Base-by-base conservation (phyloP, 1,139 yeast species). In the Protomyces macrosporus region DNA sequence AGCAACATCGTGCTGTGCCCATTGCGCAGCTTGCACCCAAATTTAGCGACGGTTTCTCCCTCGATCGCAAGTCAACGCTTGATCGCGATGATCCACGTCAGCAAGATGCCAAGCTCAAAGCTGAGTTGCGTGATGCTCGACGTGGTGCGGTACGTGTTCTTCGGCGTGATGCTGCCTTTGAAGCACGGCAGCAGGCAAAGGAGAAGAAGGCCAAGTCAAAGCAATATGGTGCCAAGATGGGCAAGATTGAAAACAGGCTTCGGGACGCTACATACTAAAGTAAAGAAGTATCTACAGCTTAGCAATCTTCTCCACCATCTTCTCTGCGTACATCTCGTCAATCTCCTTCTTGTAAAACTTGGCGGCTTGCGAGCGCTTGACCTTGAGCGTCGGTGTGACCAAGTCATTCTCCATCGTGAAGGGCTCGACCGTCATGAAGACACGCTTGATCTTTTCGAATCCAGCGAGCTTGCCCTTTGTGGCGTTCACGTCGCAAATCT, bases 11-110 rank as follows among this genome's bases (percentile, higher is more conserved):
- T 72, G 90, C 96, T 40, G 75, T 93, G 65, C 88, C 97, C 3
- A 87, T 95, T 71, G 87, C 93, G 57, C 83, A 96, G 1, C 82
- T 81, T 72, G 87, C 91, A 53, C 99, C 99, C 69, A 87, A 88
- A 76, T 95, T 88, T 73, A 98, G 91, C 76, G 98, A 90, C 72
- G 90, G 90, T 78, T 95, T 87, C 82, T 91, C 90, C 77, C 96
- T 97, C 66, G 97, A 90, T 73, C 88, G 86, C 83, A 90, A 88
- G 76, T 88, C 96, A 12, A 88, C 90, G 75, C 48, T 42, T 4
- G 97, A 91, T 74, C 82, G 87, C 64, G 88, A 91, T 74, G 81
- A 85, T 69, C 85, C 87, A 67, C 83, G 95, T 75, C 89, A 86
- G 70, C 98, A 93, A 74, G 77, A 89, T 70, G 81, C 81, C 74